Percentiles rank a stretch among this genome's conserved stretches.
These are phyloP conservation scores for Candida mesenterica DNA, from an alignment of 1,139 yeast species.

Conservation along the genomic window DNA sequence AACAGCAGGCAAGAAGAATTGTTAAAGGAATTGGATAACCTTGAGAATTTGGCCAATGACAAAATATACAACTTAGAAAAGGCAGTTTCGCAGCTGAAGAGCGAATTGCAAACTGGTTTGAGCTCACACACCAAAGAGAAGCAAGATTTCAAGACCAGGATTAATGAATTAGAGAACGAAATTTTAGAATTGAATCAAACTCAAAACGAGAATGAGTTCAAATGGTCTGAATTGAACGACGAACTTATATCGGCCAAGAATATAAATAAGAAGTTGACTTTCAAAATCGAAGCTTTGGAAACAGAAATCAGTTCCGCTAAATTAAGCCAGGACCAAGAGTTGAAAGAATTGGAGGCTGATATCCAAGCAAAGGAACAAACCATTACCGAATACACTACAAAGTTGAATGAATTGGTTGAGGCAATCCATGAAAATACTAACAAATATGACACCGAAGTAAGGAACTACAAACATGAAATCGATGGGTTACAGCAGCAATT, in stretches of 20 bases:
- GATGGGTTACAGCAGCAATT: conserved; percentile 11
- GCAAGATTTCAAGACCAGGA: conserved; percentile 13
- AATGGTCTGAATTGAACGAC: conserved; percentile 8
- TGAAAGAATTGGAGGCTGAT: conserved; percentile 1
- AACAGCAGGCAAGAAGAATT: conserved; percentile 21
- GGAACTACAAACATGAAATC: conserved; percentile 13
- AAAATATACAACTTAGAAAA: conserved; percentile 22
- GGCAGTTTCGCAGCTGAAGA: conserved; percentile 11
- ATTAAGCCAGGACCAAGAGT: conserved; percentile 2
- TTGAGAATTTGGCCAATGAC: conserved; percentile 22
- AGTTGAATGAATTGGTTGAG: conserved; percentile 19
- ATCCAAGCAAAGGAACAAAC: conserved; percentile 19
- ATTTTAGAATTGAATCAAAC: background rate
- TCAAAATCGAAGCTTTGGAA: conserved; percentile 13
- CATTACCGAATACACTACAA: conserved; percentile 22
- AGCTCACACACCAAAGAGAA: conserved; percentile 14
- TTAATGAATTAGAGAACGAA: conserved; percentile 12
- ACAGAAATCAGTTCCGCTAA: conserved; percentile 9
- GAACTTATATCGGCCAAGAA: conserved; percentile 10
- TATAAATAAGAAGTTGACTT: conserved; percentile 10
- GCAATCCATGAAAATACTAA: conserved; percentile 17
- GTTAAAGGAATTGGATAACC: conserved; percentile 22
- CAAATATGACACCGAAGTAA: conserved; percentile 13
- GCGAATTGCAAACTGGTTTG: conserved; percentile 10
- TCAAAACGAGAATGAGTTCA: conserved; percentile 1